Base-by-base conservation (phyloP, 371 early-diverging fungal species). In the Rhizopus sp. region DNA sequence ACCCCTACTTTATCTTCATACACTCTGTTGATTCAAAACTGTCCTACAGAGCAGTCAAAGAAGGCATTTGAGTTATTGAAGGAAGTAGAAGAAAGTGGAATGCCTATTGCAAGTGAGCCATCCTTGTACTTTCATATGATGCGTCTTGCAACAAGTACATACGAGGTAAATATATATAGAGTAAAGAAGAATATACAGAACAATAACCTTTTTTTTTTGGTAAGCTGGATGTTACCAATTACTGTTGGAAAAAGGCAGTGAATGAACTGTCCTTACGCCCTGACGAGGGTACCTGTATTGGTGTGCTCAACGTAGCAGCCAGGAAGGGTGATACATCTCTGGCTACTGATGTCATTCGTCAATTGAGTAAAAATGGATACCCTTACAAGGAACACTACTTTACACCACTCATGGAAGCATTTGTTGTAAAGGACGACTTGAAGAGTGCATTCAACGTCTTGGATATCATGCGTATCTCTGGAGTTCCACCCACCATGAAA, bases 401-500 rank as follows among this genome's bases (percentile, higher is more conserved):
- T 64, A 83, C 85, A 29, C 88, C 91, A 23, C 55, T 92, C 37
- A 72, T 90, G 53, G 88, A 86, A 48, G 81, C 91, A 1, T 88
- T 88, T 55, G 69, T 85, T 7, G 63, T 57, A 35, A 72, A 75
- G 47, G 57, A 64, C 12, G 84, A 83, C 56, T 72, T 83, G 63
- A 81, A 81, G 70, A 73, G 76, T 31, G 90, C 88, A 1, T 82
- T 92, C 63, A 73, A 79, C 49, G 84, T 86, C 31, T 62, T 91
- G 46, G 75, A 82, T 35, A 78, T 85, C 53, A 89, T 89, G 88
- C 78, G 87, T 32, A 60, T 65, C 2, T 77, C 82, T 1, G 84
- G 84, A 3, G 73, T 83, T 52, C 53, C 62, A 44, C 73, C 75
- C 8, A 64, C 71, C 10, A 57, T 73, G 55, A 61, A 79, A 62